Percentiles rank a stretch among this genome's conserved stretches.
phyloP scores from a whole-genome alignment of 116 monocot genomes.

The Phalaenopsis hybrid region DNA sequence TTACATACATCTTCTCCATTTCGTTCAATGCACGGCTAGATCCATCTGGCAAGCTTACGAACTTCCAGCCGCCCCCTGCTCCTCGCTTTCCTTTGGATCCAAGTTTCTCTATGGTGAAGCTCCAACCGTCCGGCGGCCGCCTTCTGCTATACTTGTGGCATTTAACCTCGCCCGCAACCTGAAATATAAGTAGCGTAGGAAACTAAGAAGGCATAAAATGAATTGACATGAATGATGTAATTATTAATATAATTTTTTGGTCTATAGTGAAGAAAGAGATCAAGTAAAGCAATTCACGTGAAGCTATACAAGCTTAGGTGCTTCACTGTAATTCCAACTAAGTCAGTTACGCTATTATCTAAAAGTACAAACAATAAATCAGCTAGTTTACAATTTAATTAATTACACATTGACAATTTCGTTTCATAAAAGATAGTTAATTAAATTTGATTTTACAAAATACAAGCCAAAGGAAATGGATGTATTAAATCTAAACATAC shows the following conservation, averaged over 20 bases:
- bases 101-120: slow-evolving; percentile 72
- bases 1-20: slow-evolving; percentile 79
- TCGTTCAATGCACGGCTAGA: slow-evolving; percentile 63
- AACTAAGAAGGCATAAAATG: neutral
- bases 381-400: neutral
- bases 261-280: too few species aligned
- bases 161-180: slow-evolving; percentile 84
- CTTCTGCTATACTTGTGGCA: slow-evolving; percentile 77
- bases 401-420: neutral
- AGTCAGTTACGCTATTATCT: neutral
- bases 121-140: slow-evolving; percentile 58
- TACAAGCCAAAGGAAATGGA: neutral
- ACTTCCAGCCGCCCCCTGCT: slow-evolving; percentile 53
- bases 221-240: neutral
- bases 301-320: too few species aligned
- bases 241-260: too few species aligned
- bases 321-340: too few species aligned
- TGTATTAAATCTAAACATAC: slow-evolving; percentile 19
- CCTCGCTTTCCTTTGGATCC: slow-evolving; percentile 51
- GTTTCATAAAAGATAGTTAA: neutral
- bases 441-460: neutral
- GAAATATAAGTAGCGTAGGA: neutral
- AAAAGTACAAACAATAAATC: neutral
- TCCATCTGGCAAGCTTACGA: slow-evolving; percentile 75
- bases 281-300: too few species aligned